phyloP scores from a whole-genome alignment of 2,329 filamentous ascomycete species.

The Aspergillus chevalieri region DNA sequence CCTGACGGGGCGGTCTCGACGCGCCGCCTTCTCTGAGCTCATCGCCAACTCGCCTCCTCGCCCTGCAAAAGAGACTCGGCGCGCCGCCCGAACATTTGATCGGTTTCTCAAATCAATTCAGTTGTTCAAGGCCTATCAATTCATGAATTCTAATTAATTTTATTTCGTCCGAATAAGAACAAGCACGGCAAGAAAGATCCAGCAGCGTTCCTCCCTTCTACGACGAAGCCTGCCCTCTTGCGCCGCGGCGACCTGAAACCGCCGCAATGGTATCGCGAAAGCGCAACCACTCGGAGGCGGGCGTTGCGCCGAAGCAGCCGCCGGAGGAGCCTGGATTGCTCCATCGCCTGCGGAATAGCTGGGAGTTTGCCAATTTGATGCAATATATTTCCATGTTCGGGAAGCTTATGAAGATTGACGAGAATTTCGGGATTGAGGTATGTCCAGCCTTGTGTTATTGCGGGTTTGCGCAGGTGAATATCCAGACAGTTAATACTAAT shows the following conservation, averaged over 20 bases:
- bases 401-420: conserved; percentile 79
- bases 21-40: conserved; percentile 28
- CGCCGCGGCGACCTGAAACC: conserved; percentile 24
- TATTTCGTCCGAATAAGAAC: no score
- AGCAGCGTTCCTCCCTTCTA: not conserved
- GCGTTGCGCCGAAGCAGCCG: conserved; percentile 41
- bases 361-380: conserved; percentile 90
- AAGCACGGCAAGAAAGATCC: not conserved
- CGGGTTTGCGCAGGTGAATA: not conserved
- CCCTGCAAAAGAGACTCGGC: conserved; percentile 15
- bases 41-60: conserved; percentile 17
- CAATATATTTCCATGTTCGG: conserved; percentile 94
- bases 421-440: conserved; percentile 87
- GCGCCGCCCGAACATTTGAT: not conserved
- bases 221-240: conserved; percentile 3
- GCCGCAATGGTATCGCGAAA: conserved; percentile 50
- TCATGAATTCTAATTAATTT: not conserved
- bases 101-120: not conserved
- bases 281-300: conserved; percentile 51
- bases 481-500: not conserved
- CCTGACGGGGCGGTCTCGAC: conserved; percentile 26
- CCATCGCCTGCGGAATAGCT: conserved; percentile 73
- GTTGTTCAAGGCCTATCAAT: not conserved
- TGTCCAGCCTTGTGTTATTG: conserved; percentile 12
- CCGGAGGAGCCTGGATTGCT: conserved; percentile 45